These are phyloP conservation scores for Mycosphaerella sp. DNA, from an alignment of 2,329 filamentous ascomycete genomes.

Conservation along the genomic window DNA sequence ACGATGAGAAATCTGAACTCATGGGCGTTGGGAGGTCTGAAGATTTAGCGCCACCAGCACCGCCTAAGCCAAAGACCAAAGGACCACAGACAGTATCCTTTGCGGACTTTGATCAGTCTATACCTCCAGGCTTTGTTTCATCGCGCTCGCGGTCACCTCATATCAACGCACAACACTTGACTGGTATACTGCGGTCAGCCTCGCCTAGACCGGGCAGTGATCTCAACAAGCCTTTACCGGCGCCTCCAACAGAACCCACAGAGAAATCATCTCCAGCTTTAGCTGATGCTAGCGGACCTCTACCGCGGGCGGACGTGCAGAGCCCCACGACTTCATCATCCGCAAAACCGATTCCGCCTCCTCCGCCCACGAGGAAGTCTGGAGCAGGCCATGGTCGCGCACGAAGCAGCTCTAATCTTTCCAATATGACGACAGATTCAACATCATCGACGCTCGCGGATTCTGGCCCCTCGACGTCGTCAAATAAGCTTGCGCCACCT, in stretches of 20 bases:
- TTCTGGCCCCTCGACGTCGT: conserved; percentile 10
- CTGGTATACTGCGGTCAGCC: conserved; percentile 24
- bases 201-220: conserved; percentile 42
- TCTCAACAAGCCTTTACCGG: conserved; percentile 55
- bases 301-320: conserved; percentile 1
- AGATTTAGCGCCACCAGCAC: conserved; percentile 55
- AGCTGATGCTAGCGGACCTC: conserved; percentile 7
- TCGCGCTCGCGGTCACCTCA: conserved; percentile 17
- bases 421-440: conserved; percentile 18
- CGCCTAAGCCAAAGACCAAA: conserved; percentile 68
- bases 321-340: conserved; percentile 35
- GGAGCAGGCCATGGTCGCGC: conserved; percentile 15
- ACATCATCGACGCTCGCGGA: conserved; percentile 2
- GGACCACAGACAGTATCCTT: conserved; percentile 35
- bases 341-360: conserved; percentile 41
- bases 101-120: conserved; percentile 30
- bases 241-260: conserved; percentile 17
- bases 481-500: conserved; percentile 23
- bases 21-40: conserved; percentile 39
- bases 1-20: conserved; percentile 36
- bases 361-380: conserved; percentile 41
- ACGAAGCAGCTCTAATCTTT: conserved; percentile 26
- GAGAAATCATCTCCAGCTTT: background rate
- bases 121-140: conserved; percentile 23
- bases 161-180: conserved; percentile 15